phyloP scores from a whole-genome alignment of 345 rosid genomes.

The Noccaea caerulescens region DNA sequence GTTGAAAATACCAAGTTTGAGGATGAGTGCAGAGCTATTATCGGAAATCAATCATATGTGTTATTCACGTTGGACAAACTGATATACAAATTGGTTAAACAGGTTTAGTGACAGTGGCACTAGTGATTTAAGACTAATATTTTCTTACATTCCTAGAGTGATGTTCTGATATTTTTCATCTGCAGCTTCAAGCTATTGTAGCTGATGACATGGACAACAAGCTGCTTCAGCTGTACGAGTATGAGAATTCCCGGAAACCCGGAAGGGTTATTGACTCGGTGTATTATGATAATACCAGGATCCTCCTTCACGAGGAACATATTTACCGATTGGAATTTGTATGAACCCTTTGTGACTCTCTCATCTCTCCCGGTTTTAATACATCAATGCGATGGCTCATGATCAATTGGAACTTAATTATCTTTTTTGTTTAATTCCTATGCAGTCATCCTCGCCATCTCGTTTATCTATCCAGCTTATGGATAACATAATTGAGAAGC shows the following conservation, averaged over 20 bases:
- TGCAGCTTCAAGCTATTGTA: slow-evolving; percentile 90
- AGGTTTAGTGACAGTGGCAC: slow-evolving; percentile 51
- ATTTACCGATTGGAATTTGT: slow-evolving; percentile 82
- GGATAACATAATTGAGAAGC: slow-evolving; percentile 79
- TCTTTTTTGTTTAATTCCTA: not conserved
- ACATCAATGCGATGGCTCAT: slow-evolving; percentile 6
- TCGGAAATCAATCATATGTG: slow-evolving; percentile 92
- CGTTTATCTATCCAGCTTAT: slow-evolving; percentile 74
- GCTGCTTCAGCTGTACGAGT: slow-evolving; percentile 83
- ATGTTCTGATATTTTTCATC: slow-evolving; percentile 29
- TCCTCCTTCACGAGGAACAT: slow-evolving; percentile 87
- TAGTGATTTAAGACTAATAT: slow-evolving; percentile 4
- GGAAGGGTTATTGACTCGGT: slow-evolving; percentile 65
- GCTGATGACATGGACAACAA: slow-evolving; percentile 88
- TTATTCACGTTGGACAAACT: slow-evolving; percentile 92
- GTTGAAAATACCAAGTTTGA: slow-evolving; percentile 87
- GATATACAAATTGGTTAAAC: slow-evolving; percentile 89
- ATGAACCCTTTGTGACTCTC: slow-evolving; percentile 41
- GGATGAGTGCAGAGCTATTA: slow-evolving; percentile 94
- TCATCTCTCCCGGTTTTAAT: slow-evolving; percentile 8
- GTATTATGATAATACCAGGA: slow-evolving; percentile 79
- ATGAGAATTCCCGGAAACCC: slow-evolving; percentile 73
- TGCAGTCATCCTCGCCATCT: slow-evolving; percentile 70
- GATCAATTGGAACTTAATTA: not conserved
- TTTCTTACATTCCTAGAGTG: slow-evolving; percentile 22